These are phyloP conservation scores for Penicillium sp. DNA, from an alignment of 2,329 filamentous ascomycete genomes.

Conservation along the genomic window DNA sequence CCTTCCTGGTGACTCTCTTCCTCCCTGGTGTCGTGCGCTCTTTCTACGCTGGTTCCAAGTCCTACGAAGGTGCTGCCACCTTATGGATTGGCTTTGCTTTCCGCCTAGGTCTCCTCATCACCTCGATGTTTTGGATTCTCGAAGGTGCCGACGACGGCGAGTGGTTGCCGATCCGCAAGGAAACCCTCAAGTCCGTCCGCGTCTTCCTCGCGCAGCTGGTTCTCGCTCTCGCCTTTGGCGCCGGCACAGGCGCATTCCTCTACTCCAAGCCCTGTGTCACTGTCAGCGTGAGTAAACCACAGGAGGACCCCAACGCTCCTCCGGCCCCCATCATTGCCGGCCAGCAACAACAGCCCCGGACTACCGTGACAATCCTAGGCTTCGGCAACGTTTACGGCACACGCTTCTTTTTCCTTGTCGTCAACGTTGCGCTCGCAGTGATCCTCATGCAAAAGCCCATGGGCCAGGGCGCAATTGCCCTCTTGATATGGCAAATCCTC, in stretches of 20 bases:
- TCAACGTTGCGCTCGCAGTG: slow-evolving; percentile 75
- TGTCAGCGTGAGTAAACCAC: slow-evolving; percentile 60
- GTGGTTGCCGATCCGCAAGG: slow-evolving; percentile 69
- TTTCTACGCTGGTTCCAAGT: slow-evolving; percentile 79
- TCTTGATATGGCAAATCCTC: slow-evolving; percentile 87
- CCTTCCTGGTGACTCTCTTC: slow-evolving; percentile 69
- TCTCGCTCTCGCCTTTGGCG: slow-evolving; percentile 77
- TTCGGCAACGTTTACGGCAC: slow-evolving; percentile 93
- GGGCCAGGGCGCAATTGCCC: slow-evolving; percentile 79
- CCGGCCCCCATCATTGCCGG: slow-evolving; percentile 31
- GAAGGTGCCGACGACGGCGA: slow-evolving; percentile 82
- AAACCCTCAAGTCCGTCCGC: slow-evolving; percentile 70
- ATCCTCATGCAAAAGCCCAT: slow-evolving; percentile 90
- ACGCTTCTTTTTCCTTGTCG: slow-evolving; percentile 80
- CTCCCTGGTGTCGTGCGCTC: slow-evolving; percentile 79
- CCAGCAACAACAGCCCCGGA: slow-evolving; percentile 32
- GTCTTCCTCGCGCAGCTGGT: slow-evolving; percentile 78
- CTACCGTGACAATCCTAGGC: slow-evolving; percentile 74
- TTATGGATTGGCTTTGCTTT: slow-evolving; percentile 82
- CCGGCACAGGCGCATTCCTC: slow-evolving; percentile 79
- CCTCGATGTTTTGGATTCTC: slow-evolving; percentile 82
- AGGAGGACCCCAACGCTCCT: slow-evolving; percentile 45
- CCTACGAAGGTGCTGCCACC: slow-evolving; percentile 82
- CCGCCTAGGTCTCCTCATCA: slow-evolving; percentile 71
- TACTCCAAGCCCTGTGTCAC: slow-evolving; percentile 84